phyloP scores from a whole-genome alignment of 768 basidiomycete species.

The Russula foetens region DNA sequence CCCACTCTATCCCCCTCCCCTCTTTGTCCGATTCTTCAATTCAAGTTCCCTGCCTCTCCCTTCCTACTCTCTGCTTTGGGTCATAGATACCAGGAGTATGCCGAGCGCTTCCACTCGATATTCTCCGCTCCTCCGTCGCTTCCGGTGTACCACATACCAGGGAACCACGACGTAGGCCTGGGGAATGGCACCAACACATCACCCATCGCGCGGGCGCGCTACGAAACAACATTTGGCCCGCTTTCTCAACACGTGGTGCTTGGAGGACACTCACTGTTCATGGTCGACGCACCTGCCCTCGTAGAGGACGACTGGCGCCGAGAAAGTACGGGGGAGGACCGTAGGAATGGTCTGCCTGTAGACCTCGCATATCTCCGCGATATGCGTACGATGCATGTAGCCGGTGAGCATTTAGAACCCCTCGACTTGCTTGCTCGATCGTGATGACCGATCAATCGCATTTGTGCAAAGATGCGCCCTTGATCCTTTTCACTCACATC shows the following conservation, averaged over 20 bases:
- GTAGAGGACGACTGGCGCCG: conserved; percentile 66
- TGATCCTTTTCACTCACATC: conserved; percentile 60
- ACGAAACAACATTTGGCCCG: conserved; percentile 66
- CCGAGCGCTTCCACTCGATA: conserved; percentile 57
- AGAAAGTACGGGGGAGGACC: conserved; percentile 32
- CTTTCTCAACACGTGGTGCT: conserved; percentile 55
- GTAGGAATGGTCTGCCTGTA: conserved; percentile 36
- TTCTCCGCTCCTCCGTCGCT: conserved; percentile 43
- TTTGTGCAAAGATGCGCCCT: background rate
- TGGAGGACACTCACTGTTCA: conserved; percentile 63
- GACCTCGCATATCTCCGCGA: conserved; percentile 8
- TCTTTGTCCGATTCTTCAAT: too few species aligned
- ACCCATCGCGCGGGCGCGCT: conserved; percentile 36
- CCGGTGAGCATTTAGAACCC: background rate
- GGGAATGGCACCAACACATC: conserved; percentile 25
- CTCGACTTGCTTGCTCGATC: conserved; percentile 26
- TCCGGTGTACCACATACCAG: conserved; percentile 68
- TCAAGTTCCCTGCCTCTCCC: too few species aligned
- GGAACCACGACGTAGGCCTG: conserved; percentile 82
- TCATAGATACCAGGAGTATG: conserved; percentile 66
- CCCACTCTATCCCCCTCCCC: background rate
- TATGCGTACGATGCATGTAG: background rate
- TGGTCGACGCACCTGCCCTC: conserved; percentile 67
- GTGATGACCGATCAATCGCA: background rate
- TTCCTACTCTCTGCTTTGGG: too few species aligned